Percentiles rank a stretch among this genome's conserved stretches.
These are phyloP conservation scores for Blepharisma stoltei DNA, from an alignment of 73 alveolate genomes.

Conservation along the genomic window DNA sequence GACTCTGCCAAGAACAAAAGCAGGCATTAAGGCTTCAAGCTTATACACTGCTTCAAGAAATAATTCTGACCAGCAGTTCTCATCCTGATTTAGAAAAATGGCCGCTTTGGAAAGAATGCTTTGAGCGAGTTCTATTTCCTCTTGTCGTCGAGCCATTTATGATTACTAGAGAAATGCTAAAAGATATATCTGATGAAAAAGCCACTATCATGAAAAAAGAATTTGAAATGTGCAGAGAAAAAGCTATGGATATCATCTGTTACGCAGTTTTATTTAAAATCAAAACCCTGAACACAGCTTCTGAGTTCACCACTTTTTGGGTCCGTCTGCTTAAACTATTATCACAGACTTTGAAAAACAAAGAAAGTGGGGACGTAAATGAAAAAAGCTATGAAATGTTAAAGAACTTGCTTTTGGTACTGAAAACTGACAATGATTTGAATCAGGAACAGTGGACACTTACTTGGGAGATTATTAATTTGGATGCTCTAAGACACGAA, in stretches of 20 bases:
- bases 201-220: not conserved
- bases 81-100: not conserved
- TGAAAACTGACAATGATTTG: not conserved
- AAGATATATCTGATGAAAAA: slow-evolving; percentile 9
- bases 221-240: slow-evolving; percentile 11
- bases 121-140: slow-evolving; percentile 8
- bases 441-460: not conserved
- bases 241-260: slow-evolving; percentile 8
- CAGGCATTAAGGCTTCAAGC: not conserved
- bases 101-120: slow-evolving; percentile 27
- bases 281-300: not conserved
- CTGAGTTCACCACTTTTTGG: slow-evolving; percentile 7
- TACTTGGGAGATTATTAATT: slow-evolving; percentile 1
- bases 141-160: slow-evolving; percentile 17
- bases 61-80: not conserved
- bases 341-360: slow-evolving; percentile 13
- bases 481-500: not conserved
- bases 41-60: slow-evolving; percentile 8
- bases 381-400: slow-evolving; percentile 16
- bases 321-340: slow-evolving; percentile 6
- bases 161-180: slow-evolving; percentile 22
- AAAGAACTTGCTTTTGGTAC: not conserved
- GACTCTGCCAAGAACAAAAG: not conserved
- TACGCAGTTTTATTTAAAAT: not conserved
- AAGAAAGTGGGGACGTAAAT: slow-evolving; percentile 1